Percentiles rank a stretch among this genome's conserved stretches.
These are phyloP conservation scores for Pholiota molesta DNA, from an alignment of 768 basidiomycete species.

Conservation along the genomic window DNA sequence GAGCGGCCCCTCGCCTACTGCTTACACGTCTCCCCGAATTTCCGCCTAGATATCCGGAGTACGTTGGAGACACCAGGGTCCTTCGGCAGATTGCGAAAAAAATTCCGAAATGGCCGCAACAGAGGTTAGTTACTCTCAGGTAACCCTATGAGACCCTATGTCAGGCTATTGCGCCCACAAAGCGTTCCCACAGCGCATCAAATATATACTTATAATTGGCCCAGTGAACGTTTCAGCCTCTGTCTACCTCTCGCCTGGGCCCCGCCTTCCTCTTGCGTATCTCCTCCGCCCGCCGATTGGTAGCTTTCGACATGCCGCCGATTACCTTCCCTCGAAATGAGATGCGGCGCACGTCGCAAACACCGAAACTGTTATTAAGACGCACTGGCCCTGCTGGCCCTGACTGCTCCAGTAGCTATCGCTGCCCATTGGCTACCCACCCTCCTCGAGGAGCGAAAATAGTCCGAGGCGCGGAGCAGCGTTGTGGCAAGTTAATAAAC, in stretches of 20 bases:
- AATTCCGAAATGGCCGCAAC: neutral
- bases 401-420: neutral
- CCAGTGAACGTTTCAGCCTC: neutral
- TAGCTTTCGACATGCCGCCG: neutral
- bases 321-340: neutral
- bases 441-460: constrained; percentile 1
- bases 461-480: neutral
- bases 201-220: constrained; percentile 10
- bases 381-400: neutral
- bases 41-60: constrained; percentile 3
- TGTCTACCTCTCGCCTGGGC: constrained; percentile 11
- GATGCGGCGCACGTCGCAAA: neutral
- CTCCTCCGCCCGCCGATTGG: constrained; percentile 1
- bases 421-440: neutral
- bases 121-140: constrained; percentile 3
- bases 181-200: constrained; percentile 14
- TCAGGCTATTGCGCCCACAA: constrained; percentile 9
- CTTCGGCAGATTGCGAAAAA: neutral
- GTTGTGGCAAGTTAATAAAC: neutral
- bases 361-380: neutral
- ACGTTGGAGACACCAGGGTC: neutral
- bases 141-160: neutral
- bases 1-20: neutral
- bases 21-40: neutral
- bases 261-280: constrained; percentile 19